These are phyloP conservation scores for Fusarium sp. DNA, from an alignment of 2,329 filamentous ascomycete species.

Conservation along the genomic window DNA sequence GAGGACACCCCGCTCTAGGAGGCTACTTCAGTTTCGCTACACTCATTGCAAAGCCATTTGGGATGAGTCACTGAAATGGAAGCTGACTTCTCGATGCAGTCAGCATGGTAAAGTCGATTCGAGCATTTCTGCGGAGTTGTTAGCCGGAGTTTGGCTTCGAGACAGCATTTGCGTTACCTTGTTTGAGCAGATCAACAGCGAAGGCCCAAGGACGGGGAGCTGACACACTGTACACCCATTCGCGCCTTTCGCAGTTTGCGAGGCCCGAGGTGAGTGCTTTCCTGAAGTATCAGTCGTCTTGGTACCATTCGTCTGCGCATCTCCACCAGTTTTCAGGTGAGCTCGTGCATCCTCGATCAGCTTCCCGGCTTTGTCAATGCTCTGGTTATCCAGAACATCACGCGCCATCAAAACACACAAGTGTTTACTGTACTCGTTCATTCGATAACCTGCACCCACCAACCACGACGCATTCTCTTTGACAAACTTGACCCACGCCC, in stretches of 20 bases:
- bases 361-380: slow-evolving; percentile 58
- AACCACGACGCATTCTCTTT: slow-evolving; percentile 66
- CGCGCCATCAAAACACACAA: slow-evolving; percentile 64
- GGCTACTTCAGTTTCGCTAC: slow-evolving; percentile 46
- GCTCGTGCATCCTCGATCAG: slow-evolving; percentile 60
- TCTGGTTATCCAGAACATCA: slow-evolving; percentile 61
- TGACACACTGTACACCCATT: slow-evolving; percentile 64
- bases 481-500: slow-evolving; percentile 66
- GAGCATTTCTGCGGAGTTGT: slow-evolving; percentile 56
- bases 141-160: slow-evolving; percentile 25
- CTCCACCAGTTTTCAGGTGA: slow-evolving; percentile 35
- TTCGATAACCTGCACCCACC: slow-evolving; percentile 60
- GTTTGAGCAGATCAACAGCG: slow-evolving; percentile 64
- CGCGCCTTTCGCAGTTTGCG: slow-evolving; percentile 58
- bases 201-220: slow-evolving; percentile 62
- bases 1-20: slow-evolving; percentile 47
- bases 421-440: slow-evolving; percentile 69
- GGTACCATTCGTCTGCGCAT: slow-evolving; percentile 22
- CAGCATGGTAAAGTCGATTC: slow-evolving; percentile 62
- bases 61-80: slow-evolving; percentile 53
- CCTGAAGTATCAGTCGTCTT: slow-evolving; percentile 32
- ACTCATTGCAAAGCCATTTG: slow-evolving; percentile 62
- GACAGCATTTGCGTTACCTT: slow-evolving; percentile 55
- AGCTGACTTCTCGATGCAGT: slow-evolving; percentile 58
- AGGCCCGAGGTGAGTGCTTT: slow-evolving; percentile 51